These are phyloP conservation scores for Neurospora sp. DNA, from an alignment of 495 filamentous ascomycete species.

Conservation along the genomic window DNA sequence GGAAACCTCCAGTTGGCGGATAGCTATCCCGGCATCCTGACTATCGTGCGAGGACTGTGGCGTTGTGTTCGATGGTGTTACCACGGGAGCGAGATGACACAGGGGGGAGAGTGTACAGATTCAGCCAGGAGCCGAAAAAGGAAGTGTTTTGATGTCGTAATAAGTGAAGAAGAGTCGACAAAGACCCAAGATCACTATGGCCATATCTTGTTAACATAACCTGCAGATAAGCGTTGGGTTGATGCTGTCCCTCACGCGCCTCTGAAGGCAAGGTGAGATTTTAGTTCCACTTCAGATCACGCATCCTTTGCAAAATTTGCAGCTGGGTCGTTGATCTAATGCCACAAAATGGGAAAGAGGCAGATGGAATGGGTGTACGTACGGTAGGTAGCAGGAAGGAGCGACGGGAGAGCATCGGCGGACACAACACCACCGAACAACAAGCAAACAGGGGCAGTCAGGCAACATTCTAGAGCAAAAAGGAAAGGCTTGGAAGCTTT, in stretches of 20 bases:
- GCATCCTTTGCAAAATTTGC: not conserved
- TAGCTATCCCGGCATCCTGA: not conserved
- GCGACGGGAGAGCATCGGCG: not conserved
- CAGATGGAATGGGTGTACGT: not conserved
- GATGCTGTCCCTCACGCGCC: not conserved
- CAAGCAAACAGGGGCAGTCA: not conserved
- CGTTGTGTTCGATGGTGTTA: constrained; percentile 5
- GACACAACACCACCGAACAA: not conserved
- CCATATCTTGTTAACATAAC: not conserved
- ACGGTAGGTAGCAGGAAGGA: not conserved
- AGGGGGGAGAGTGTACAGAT: not conserved
- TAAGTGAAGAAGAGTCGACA: not conserved
- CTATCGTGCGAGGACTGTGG: not conserved
- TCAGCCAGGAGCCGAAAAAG: not conserved
- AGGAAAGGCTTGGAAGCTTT: not conserved
- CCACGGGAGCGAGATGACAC: constrained; percentile 6
- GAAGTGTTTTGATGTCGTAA: not conserved
- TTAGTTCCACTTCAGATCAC: not conserved
- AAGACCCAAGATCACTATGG: not conserved
- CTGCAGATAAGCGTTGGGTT: not conserved
- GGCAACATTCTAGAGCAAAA: not conserved
- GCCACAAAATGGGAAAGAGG: not conserved
- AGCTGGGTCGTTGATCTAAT: not conserved
- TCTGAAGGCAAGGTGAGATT: not conserved
- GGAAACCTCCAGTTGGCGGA: not conserved